phyloP scores from a whole-genome alignment of 2,329 filamentous ascomycete species.

The Fragosphaeria purpurea region DNA sequence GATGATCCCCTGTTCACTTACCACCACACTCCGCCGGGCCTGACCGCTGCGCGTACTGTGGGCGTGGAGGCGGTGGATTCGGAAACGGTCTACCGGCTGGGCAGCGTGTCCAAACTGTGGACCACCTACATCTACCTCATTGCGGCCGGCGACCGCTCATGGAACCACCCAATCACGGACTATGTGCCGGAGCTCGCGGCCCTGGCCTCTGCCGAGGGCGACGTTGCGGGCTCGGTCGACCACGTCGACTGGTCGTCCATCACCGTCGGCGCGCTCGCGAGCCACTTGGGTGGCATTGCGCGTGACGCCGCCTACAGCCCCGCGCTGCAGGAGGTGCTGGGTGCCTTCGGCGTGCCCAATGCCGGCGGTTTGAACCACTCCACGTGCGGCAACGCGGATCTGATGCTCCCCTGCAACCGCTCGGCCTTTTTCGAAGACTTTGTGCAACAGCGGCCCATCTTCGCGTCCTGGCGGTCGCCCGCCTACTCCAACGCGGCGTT shows the following conservation, averaged over 20 bases:
- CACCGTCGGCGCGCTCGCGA: slow-evolving; percentile 15
- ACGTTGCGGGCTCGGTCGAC: neutral
- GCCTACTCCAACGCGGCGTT: slow-evolving; percentile 28
- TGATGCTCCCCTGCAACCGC: slow-evolving; percentile 2
- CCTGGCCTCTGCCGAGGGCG: neutral
- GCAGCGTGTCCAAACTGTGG: slow-evolving; percentile 25
- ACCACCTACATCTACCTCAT: slow-evolving; percentile 19
- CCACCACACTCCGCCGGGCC: neutral
- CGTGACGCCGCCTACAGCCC: slow-evolving; percentile 4
- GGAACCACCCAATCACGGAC: slow-evolving; percentile 18
- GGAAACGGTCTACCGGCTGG: slow-evolving; percentile 25
- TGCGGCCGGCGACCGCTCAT: slow-evolving; percentile 13
- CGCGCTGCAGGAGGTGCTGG: neutral
- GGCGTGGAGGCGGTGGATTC: slow-evolving; percentile 15
- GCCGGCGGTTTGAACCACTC: slow-evolving; percentile 1
- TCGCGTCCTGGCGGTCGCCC: slow-evolving; percentile 22
- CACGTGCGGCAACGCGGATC: neutral
- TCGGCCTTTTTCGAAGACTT: slow-evolving; percentile 16
- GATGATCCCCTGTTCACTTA: neutral
- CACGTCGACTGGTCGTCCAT: slow-evolving; percentile 5
- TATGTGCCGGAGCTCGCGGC: slow-evolving; percentile 17
- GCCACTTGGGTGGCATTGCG: slow-evolving; percentile 14
- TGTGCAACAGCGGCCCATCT: slow-evolving; percentile 22
- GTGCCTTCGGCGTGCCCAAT: neutral
- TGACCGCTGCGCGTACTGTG: neutral